Conservation (phyloP, 2,329 filamentous ascomycete species). For the Mycocentrospora acerina region DNA sequence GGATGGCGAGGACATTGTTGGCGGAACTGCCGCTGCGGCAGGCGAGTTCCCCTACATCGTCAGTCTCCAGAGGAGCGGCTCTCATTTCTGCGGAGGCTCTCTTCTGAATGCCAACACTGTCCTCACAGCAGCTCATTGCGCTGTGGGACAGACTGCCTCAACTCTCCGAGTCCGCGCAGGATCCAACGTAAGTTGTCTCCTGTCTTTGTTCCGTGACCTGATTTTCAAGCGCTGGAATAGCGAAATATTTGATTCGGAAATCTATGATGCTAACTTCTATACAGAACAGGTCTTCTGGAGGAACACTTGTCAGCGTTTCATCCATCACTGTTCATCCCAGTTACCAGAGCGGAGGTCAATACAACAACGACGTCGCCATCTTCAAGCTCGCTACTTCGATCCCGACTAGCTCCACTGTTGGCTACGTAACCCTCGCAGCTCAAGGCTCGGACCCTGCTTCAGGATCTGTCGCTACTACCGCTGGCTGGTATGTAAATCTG, state of each 20-base stretch:
- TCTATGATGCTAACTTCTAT: too few species aligned
- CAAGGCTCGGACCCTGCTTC: slow-evolving; percentile 24
- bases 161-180: slow-evolving; percentile 22
- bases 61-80: slow-evolving; percentile 19
- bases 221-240: too few species aligned
- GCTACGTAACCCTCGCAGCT: slow-evolving; percentile 23
- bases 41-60: slow-evolving; percentile 35
- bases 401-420: slow-evolving; percentile 24
- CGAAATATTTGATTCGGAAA: too few species aligned
- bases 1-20: slow-evolving; percentile 21
- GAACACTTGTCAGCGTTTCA: slow-evolving; percentile 19
- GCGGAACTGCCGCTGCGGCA: slow-evolving; percentile 21
- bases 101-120: slow-evolving; percentile 31
- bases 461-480: slow-evolving; percentile 21
- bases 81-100: slow-evolving; percentile 32
- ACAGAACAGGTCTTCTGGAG: slow-evolving; percentile 23
- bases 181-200: slow-evolving; percentile 15
- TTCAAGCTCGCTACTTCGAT: slow-evolving; percentile 26
- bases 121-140: slow-evolving; percentile 33
- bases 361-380: slow-evolving; percentile 28
- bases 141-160: slow-evolving; percentile 16
- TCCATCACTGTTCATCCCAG: slow-evolving; percentile 21
- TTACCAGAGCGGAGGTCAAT: slow-evolving; percentile 11
- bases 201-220: neutral
- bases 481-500: slow-evolving; percentile 23